Conservation (phyloP, 2,329 filamentous ascomycete species). For the Colletotrichum lentis region DNA sequence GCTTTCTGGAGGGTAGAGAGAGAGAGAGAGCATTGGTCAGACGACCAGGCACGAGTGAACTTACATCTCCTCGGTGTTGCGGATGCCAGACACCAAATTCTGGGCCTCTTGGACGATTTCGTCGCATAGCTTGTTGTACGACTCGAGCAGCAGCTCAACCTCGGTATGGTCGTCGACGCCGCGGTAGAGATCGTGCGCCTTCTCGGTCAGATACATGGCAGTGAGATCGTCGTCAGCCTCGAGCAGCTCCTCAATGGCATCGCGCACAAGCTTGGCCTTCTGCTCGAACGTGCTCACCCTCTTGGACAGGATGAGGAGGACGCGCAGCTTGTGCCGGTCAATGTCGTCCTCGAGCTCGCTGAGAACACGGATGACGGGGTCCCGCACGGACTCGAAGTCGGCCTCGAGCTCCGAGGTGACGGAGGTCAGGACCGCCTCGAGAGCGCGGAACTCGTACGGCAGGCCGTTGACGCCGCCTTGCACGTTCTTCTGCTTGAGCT, state of each 20-base stretch:
- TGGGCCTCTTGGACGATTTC: constrained; percentile 96
- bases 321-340: constrained; percentile 88
- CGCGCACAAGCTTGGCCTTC: constrained; percentile 90
- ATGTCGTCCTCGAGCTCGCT: constrained; percentile 96
- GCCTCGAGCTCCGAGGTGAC: constrained; percentile 91
- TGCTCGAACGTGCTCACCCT: constrained; percentile 97
- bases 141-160: constrained; percentile 95
- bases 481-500: constrained; percentile 80
- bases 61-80: constrained; percentile 98
- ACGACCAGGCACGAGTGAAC: constrained; percentile 44
- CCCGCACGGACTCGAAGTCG: constrained; percentile 92
- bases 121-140: constrained; percentile 96
- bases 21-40: neutral
- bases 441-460: constrained; percentile 93
- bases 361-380: constrained; percentile 88
- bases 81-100: constrained; percentile 91
- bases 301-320: constrained; percentile 93
- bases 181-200: constrained; percentile 75
- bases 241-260: constrained; percentile 92
- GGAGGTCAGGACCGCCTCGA: constrained; percentile 93
- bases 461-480: constrained; percentile 67
- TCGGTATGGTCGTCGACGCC: constrained; percentile 91
- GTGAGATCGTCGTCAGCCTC: constrained; percentile 96
- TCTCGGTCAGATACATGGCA: constrained; percentile 94
- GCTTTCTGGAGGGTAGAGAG: neutral